Percentiles rank a stretch among this genome's conserved stretches.
Conservation (phyloP, 805 yeast species). For the Lachancea dasiensis region DNA sequence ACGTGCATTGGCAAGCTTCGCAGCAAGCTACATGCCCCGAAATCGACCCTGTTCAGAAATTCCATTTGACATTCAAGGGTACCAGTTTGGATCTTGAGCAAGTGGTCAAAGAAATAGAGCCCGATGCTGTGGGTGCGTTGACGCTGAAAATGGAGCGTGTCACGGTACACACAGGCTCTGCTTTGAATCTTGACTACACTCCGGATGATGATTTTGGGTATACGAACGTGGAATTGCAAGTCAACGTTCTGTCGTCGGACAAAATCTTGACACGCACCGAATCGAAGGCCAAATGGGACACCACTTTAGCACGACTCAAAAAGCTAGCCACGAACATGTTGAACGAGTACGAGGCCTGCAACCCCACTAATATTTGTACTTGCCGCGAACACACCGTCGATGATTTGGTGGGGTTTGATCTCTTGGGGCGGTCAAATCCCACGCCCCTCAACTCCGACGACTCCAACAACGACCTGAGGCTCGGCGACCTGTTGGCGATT, state of each 20-base stretch:
- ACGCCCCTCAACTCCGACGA: conserved; percentile 14
- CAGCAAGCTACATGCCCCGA: background rate
- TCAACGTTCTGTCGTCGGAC: conserved; percentile 22
- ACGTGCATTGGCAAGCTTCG: conserved; percentile 19
- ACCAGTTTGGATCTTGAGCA: conserved; percentile 11
- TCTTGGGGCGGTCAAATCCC: conserved; percentile 19
- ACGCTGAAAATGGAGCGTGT: conserved; percentile 14
- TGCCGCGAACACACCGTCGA: conserved; percentile 11
- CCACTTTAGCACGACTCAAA: conserved; percentile 16
- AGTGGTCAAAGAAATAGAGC: conserved; percentile 15
- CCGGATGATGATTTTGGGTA: conserved; percentile 13
- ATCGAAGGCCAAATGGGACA: conserved; percentile 12
- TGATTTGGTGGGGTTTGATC: conserved; percentile 20
- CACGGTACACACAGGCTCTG: conserved; percentile 1
- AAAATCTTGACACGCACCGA: conserved; percentile 12
- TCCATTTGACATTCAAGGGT: conserved; percentile 9
- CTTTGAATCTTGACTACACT: conserved; percentile 15
- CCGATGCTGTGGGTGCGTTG: conserved; percentile 12
- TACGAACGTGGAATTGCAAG: conserved; percentile 16
- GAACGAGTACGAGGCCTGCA: conserved; percentile 17
- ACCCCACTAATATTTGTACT: conserved; percentile 15
- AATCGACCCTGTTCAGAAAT: conserved; percentile 11
- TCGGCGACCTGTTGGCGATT: conserved; percentile 29
- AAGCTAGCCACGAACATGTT: conserved; percentile 15
- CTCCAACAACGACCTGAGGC: conserved; percentile 18